Base-by-base conservation (phyloP, 805 yeast genomes). In the Myxozyma nipponensis region DNA sequence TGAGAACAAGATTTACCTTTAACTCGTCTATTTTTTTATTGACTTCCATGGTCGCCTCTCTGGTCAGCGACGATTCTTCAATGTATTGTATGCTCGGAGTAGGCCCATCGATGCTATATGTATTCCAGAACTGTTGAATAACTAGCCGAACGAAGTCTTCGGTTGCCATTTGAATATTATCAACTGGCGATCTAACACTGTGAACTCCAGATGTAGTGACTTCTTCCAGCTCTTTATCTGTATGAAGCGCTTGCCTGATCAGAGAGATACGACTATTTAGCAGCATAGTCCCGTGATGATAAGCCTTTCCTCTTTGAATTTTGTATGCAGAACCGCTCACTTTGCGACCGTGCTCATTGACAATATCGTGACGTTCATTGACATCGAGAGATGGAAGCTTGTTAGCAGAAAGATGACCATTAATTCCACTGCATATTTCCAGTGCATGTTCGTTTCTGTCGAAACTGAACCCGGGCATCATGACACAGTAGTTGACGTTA, bases 211-310 rank as follows among this genome's bases (percentile, higher is more conserved):
- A 68, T 25, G 73, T 73, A 18, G 66, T 71, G 1, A 83, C 72
- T 1, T 58, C 51, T 0, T 79, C 80, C 24, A 69, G 57, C 2
- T 66, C 58, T 1, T 67, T 55, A 9, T 69, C 66, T 39, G 73
- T 9, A 35, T 53, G 56, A 51, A 93, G 71, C 13, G 87, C 64
- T n/a, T 77, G 72, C 1, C 81, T 72, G 50, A 93, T 71, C 0
- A 74, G 67, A n/a, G 72, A 73, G 23, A 93, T 68, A 35, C 81
- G 72, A 38, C 95, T 81, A 47, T 77, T 70, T 22, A 93, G 70
- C 5, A 93, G 72, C 96, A 93, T 86, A 0, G 99, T 93, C 0
- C 97, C 98, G 69, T 93, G 99, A 64, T 93, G 98, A 58, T 90
- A 83, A 4, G 95, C 81, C 59, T 81, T 80, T 0, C 93, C 90